Conservation (phyloP, 805 yeast species). For the Candida namnaoensis region DNA sequence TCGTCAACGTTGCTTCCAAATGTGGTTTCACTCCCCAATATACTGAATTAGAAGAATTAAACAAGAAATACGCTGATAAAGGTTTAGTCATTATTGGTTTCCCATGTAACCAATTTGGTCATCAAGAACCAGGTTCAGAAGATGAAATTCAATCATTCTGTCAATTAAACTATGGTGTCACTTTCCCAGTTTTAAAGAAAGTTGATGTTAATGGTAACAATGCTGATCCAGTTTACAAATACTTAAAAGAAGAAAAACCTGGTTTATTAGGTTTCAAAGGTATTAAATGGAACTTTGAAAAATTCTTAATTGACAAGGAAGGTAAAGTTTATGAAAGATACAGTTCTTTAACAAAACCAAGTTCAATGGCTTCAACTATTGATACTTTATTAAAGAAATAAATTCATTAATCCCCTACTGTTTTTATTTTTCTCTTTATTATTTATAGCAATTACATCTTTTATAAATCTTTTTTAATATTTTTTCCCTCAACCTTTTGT, state of each 20-base stretch:
- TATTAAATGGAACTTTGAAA: slow-evolving; percentile 76
- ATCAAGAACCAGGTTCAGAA: slow-evolving; percentile 65
- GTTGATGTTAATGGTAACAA: slow-evolving; percentile 82
- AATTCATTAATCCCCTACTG: no score
- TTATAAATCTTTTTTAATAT: no score
- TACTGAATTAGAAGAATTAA: slow-evolving; percentile 58
- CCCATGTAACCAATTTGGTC: slow-evolving; percentile 88
- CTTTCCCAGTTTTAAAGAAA: slow-evolving; percentile 83
- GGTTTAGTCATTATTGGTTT: slow-evolving; percentile 72
- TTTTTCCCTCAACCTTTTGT: no score
- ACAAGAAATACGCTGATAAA: slow-evolving; percentile 54
- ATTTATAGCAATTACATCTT: no score
- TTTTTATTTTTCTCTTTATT: no score
- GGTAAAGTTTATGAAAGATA: slow-evolving; percentile 62
- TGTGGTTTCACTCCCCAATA: slow-evolving; percentile 82
- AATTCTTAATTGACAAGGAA: slow-evolving; percentile 48
- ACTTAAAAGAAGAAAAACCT: slow-evolving; percentile 58
- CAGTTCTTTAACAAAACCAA: slow-evolving; percentile 64
- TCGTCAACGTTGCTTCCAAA: slow-evolving; percentile 86
- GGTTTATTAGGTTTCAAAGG: slow-evolving; percentile 62
- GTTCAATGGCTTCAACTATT: slow-evolving; percentile 45
- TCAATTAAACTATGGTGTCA: slow-evolving; percentile 76
- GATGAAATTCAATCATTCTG: slow-evolving; percentile 74
- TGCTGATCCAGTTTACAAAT: slow-evolving; percentile 75
- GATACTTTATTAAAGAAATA: slow-evolving; percentile 38